phyloP scores from a whole-genome alignment of 192 early-diverging fungal species.

The Linnemannia elongata region DNA sequence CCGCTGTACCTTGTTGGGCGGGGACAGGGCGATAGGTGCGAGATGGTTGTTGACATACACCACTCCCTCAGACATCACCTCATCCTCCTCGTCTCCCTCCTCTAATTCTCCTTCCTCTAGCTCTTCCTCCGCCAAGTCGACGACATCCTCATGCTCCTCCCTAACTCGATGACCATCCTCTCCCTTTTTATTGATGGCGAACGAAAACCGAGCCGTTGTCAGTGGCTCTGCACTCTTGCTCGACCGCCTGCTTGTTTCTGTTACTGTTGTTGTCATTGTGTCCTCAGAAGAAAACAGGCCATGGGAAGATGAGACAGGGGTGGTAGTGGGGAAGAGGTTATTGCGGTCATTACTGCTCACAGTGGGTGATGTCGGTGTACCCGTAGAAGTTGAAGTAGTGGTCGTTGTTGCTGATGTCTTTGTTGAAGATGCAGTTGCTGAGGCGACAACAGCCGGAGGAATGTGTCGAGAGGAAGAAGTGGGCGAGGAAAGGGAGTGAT shows the following conservation, averaged over 20 bases:
- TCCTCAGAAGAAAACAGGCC: background rate
- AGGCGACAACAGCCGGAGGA: constrained; percentile 1
- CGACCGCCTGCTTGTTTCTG: background rate
- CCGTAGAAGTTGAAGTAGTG: background rate
- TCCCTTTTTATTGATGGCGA: background rate
- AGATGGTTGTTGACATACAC: constrained; percentile 38
- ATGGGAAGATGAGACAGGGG: background rate
- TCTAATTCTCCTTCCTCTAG: constrained; percentile 6
- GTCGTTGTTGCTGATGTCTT: background rate
- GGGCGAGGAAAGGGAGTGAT: background rate
- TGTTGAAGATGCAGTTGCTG: background rate
- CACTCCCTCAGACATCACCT: constrained; percentile 55
- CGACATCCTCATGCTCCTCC: background rate
- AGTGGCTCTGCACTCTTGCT: background rate
- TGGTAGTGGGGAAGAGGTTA: background rate
- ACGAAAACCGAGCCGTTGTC: background rate
- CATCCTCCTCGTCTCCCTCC: constrained; percentile 49
- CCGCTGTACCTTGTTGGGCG: constrained; percentile 5
- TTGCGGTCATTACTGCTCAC: no score
- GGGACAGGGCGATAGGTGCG: constrained; percentile 16
- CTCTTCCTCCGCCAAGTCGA: background rate
- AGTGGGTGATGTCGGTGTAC: background rate
- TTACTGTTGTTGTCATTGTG: background rate
- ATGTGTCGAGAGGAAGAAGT: background rate
- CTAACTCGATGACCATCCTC: background rate